Base-by-base conservation (phyloP, 306 rosid species). In the Dryas octopetala region DNA sequence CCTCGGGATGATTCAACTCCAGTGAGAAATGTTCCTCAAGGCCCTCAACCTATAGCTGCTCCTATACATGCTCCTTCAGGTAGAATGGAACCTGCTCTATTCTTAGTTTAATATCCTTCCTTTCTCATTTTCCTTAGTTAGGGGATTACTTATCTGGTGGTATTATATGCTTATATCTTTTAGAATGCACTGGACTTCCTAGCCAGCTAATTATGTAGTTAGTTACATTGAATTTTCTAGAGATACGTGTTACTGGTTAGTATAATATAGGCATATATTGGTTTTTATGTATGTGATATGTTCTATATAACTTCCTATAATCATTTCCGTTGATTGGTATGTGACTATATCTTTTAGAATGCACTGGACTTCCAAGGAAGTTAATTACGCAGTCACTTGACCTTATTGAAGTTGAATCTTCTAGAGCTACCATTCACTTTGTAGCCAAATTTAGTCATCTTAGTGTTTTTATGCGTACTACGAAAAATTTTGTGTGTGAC, bases 51-150 rank as follows among this genome's bases (percentile, higher is more conserved):
- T 78, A 43, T 84, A 70, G 86, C 88, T 82, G 84, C 88, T 81
- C 84, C 93, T 40, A 71, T 85, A 66, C 96, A 86, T n/a, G 77
- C 83, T 83, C 83, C 91, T 81, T 76, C 95, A 86, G 97, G 97
- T 92, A 76, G 71, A 77, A 64, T 76, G 61, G 51, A 64, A 76
- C 66, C 45, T 61, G 23, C 73, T 71, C 6, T 77, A 54, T 62
- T 70, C 49, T 17, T 17, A 40, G 19, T 54, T 62, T 65, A 10
- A 17, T 47, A 13, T 47, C 16, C 67, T 54, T 68, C 49, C 59
- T 67, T 41, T 81, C 67, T 79, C 58, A 60, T 47, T 60, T 45
- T 59, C 64, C 32, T 23, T 78, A 38, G 16, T 59, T 4, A 6
- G 51, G 59, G 52, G 62, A 55, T 49, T 55, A n/a, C 49, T 46